phyloP scores from a whole-genome alignment of 1,284 basidiomycete genomes.

The Marasmius oreades region DNA sequence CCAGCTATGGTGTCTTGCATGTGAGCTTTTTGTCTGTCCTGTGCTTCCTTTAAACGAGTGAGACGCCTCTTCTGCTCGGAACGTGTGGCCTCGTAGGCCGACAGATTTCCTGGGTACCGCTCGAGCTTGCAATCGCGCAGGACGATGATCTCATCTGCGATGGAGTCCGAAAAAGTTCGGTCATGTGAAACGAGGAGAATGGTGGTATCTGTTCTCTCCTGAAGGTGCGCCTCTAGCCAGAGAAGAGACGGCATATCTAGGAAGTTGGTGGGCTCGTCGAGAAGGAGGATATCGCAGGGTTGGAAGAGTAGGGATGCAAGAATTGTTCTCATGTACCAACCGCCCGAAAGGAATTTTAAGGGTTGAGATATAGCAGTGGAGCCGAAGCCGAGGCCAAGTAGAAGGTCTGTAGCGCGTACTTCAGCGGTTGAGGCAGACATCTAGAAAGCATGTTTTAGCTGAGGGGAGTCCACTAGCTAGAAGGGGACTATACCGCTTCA shows the following conservation, averaged over 20 bases:
- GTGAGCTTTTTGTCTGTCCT: slow-evolving; percentile 53
- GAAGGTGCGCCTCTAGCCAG: slow-evolving; percentile 64
- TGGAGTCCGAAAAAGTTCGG: slow-evolving; percentile 62
- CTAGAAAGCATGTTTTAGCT: slow-evolving; percentile 12
- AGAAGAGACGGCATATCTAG: slow-evolving; percentile 65
- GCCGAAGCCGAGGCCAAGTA: slow-evolving; percentile 64
- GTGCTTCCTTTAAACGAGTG: slow-evolving; percentile 48
- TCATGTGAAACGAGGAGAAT: slow-evolving; percentile 73
- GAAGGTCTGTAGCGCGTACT: slow-evolving; percentile 51
- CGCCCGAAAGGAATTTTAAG: slow-evolving; percentile 56
- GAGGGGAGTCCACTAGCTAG: slow-evolving; percentile 13
- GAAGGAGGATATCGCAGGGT: slow-evolving; percentile 54
- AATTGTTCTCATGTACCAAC: slow-evolving; percentile 69
- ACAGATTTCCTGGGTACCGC: slow-evolving; percentile 62
- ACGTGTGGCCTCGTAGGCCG: slow-evolving; percentile 53
- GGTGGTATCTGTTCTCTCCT: slow-evolving; percentile 40
- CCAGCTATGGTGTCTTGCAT: slow-evolving; percentile 44
- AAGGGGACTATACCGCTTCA: slow-evolving; percentile 29
- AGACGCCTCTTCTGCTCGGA: slow-evolving; percentile 47
- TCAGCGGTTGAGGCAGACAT: slow-evolving; percentile 44
- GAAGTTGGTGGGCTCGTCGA: slow-evolving; percentile 38
- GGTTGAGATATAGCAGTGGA: slow-evolving; percentile 44
- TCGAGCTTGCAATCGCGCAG: slow-evolving; percentile 53
- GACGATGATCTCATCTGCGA: slow-evolving; percentile 67
- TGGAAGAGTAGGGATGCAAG: slow-evolving; percentile 77